Evolutionary conservation across 2,329 filamentous ascomycete species (phyloP).

Genomic region (Fusarium bactridioides): DNA sequence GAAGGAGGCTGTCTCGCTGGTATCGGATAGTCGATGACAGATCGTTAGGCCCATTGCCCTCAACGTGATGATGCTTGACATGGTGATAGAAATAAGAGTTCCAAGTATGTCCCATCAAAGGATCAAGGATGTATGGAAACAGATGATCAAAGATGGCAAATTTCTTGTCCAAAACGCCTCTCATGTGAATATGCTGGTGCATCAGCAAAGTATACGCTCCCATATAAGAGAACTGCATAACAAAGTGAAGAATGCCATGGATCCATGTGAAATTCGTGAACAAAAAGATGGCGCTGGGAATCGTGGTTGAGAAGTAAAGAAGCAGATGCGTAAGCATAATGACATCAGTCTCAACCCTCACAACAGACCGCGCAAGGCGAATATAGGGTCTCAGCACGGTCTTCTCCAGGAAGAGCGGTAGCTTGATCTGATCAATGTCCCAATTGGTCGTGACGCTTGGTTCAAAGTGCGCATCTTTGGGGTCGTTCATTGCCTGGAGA

Average conservation of each 20-base stretch:
- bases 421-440: constrained; percentile 30
- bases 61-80: constrained; percentile 85
- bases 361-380: constrained; percentile 60
- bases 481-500: constrained; percentile 23
- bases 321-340: constrained; percentile 81
- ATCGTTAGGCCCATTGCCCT: constrained; percentile 80
- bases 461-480: constrained; percentile 28
- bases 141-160: constrained; percentile 65
- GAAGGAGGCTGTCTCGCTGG: constrained; percentile 71
- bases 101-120: constrained; percentile 84
- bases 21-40: constrained; percentile 79
- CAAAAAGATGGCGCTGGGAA: constrained; percentile 73
- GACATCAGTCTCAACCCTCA: constrained; percentile 75
- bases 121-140: constrained; percentile 79
- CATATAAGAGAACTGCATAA: constrained; percentile 73
- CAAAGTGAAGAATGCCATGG: constrained; percentile 71
- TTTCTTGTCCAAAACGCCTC: constrained; percentile 68
- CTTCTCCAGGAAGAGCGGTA: constrained; percentile 21
- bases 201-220: constrained; percentile 82
- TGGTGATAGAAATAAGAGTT: constrained; percentile 88
- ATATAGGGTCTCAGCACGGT: constrained; percentile 67
- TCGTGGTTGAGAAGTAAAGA: constrained; percentile 72
- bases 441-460: constrained; percentile 16
- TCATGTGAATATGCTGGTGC: constrained; percentile 84
- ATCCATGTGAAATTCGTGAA: constrained; percentile 72